A percentile compares a stretch with the other conserved stretches of the same genome.
Conservation (phyloP, 2,329 filamentous ascomycete species). For the Talaromyces sp. region DNA sequence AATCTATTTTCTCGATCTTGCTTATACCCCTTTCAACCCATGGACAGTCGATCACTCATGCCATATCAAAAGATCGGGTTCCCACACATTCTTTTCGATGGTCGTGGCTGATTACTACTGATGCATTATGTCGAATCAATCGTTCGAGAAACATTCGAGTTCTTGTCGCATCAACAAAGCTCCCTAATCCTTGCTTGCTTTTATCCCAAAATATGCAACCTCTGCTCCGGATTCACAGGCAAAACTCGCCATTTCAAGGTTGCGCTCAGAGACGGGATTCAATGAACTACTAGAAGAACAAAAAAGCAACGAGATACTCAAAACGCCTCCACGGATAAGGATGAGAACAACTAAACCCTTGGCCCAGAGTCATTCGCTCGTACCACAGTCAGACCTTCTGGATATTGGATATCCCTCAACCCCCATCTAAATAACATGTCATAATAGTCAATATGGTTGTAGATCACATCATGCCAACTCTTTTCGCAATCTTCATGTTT, state of each 20-base stretch:
- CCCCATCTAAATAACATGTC: constrained; percentile 10
- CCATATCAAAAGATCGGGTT: neutral
- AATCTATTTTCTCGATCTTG: neutral
- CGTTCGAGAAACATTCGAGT: neutral
- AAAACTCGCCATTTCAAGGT: neutral
- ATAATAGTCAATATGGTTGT: constrained; percentile 12
- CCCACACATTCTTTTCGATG: neutral
- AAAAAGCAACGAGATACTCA: neutral
- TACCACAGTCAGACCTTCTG: neutral
- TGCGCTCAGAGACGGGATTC: neutral
- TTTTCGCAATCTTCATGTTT: constrained; percentile 7
- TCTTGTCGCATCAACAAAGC: neutral
- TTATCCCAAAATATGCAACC: neutral
- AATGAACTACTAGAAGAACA: neutral
- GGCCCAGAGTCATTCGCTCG: neutral
- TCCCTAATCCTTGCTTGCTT: neutral
- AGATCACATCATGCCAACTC: constrained; percentile 9
- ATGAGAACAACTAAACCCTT: neutral
- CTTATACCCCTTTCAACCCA: neutral
- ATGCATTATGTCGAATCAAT: neutral
- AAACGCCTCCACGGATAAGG: neutral
- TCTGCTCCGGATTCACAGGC: neutral
- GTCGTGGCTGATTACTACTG: neutral
- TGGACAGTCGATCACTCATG: neutral
- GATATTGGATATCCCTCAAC: neutral